Percentiles rank a stretch among this genome's conserved stretches.
Conservation (phyloP, 768 basidiomycete species). For the Lentinula sp. region DNA sequence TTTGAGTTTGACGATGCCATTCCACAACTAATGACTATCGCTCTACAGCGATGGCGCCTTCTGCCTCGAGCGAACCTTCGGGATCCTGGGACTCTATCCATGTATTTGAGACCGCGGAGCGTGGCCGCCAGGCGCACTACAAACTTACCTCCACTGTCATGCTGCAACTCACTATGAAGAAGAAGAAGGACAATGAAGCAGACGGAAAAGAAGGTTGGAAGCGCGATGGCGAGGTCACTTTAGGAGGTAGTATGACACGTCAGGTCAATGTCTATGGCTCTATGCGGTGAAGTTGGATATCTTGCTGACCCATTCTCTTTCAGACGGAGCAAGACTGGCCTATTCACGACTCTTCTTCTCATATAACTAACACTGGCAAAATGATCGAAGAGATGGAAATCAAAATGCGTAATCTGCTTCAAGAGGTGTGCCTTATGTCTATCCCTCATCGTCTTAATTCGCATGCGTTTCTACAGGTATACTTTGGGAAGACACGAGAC, state of each 20-base stretch:
- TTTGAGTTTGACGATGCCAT: not conserved
- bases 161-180: constrained; percentile 76
- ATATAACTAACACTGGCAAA: constrained; percentile 89
- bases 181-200: constrained; percentile 26
- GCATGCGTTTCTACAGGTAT: constrained; percentile 47
- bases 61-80: constrained; percentile 52
- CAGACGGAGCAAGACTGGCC: constrained; percentile 87
- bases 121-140: constrained; percentile 90
- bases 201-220: constrained; percentile 41
- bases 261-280: constrained; percentile 52
- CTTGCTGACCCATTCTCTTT: constrained; percentile 6
- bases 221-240: constrained; percentile 67
- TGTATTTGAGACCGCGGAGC: constrained; percentile 92
- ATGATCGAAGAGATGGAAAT: constrained; percentile 99
- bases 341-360: constrained; percentile 71
- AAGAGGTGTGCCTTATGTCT: constrained; percentile 50
- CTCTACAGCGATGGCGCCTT: constrained; percentile 53
- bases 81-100: constrained; percentile 99
- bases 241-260: constrained; percentile 97
- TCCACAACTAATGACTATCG: not conserved
- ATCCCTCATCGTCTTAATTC: not conserved
- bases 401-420: constrained; percentile 94
- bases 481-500: constrained; percentile 96
- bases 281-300: not conserved
- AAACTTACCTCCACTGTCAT: constrained; percentile 97